Evolutionary conservation across 139 green algal genomes (phyloP), one percentile per base, ranked within the genome.

Genomic region (Gonium pectorale): DNA sequence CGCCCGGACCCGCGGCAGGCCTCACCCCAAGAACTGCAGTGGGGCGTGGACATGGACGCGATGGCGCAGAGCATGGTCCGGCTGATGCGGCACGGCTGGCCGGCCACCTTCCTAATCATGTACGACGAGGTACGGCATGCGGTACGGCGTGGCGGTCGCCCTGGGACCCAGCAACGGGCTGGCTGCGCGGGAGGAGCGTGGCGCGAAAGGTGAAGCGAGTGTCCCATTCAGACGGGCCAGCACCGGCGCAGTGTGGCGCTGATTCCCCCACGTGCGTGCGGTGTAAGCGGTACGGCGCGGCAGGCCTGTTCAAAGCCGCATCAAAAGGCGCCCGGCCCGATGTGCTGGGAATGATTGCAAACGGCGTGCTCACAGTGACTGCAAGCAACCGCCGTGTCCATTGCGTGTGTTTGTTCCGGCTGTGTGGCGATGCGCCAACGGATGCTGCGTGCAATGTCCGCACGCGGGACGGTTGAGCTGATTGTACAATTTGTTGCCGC

Each of bases 31-130:
- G 46, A 77, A 31, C 29, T 85, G 31, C 71, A 54, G 3, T 92
- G 81, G 85, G 27, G 67, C 19, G 41, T 87, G 7, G 19, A 81
- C 37, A 33, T 81, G 37, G 3, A 64, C 8, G 29, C 3, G 3
- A 31, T 93, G 8, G 88, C 86, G 26, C 22, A 13, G 27, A 67
- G 37, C 26, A 69, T 92, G 8, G 75, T 85, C 35, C 51, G 21
- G 5, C 86, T 93, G 24, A 66, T 88, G 68, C 86, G 79, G 29
- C n/a, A 86, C 22, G 90, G 90, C 74, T 93, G 89, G 91, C 87
- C 91, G 2, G 38, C 91, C 0, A 86, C 86, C 56, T 89, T 93
- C 77, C 44, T 95, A 31, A 1, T 89, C 19, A 79, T 93, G 86
- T 95, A 86, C 51, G 90, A 95, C 74, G 92, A 93, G 73, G 86